Conservation (phyloP, 768 basidiomycete species). For the Mrakia frigida region DNA sequence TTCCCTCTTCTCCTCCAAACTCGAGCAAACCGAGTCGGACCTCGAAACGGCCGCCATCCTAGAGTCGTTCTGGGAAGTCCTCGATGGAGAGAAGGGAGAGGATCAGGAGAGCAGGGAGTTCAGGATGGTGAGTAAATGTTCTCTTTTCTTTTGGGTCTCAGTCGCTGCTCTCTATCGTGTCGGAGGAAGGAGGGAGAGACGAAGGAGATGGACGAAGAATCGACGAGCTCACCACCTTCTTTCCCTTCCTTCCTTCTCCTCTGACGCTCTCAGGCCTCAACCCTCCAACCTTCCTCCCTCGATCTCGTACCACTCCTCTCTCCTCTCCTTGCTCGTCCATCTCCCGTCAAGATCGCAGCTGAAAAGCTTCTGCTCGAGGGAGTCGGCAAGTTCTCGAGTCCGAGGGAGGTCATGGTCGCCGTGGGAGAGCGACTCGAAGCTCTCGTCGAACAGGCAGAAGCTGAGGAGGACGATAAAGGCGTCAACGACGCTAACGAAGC, state of each 20-base stretch:
- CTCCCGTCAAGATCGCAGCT: background rate
- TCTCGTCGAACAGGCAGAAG: conserved; percentile 17
- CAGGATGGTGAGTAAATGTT: background rate
- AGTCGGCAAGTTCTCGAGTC: background rate
- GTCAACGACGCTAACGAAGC: too few relatives aligned
- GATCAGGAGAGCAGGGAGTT: background rate
- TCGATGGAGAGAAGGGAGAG: conserved; percentile 4
- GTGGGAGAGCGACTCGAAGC: conserved; percentile 20
- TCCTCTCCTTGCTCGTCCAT: conserved; percentile 13
- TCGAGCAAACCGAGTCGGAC: conserved; percentile 8
- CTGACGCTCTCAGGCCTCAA: background rate
- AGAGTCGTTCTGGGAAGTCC: conserved; percentile 19
- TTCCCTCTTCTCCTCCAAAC: background rate
- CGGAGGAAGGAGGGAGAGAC: too few relatives aligned
- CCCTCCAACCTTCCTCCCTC: background rate
- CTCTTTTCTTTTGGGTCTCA: background rate
- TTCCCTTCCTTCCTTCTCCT: background rate
- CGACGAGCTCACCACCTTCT: background rate
- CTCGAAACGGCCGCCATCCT: conserved; percentile 9
- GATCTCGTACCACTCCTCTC: conserved; percentile 20
- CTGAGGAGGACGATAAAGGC: conserved; percentile 3
- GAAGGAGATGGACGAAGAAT: background rate
- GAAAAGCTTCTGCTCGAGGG: conserved; percentile 10
- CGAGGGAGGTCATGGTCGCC: conserved; percentile 19
- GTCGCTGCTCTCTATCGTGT: background rate